These are phyloP conservation scores for Cucurbita ficifolia DNA, from an alignment of 306 rosid species.

Conservation along the genomic window DNA sequence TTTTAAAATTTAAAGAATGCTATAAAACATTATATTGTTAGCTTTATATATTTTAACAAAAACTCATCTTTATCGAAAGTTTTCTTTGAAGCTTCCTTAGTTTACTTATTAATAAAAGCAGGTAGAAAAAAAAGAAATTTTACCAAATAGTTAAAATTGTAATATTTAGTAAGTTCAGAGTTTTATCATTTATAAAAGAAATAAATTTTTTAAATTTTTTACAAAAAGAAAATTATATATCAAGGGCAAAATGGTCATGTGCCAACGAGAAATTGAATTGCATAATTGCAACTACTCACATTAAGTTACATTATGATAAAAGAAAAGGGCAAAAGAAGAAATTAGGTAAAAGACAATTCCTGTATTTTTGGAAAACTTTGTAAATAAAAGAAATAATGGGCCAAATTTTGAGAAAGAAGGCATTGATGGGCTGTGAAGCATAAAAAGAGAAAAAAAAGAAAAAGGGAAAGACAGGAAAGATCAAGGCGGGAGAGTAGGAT, in stretches of 20 bases:
- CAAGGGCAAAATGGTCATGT: not conserved
- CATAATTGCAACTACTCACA: not conserved
- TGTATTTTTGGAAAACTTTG: not conserved
- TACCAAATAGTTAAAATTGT: too few relatives aligned
- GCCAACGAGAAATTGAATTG: not conserved
- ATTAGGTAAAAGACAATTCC: not conserved
- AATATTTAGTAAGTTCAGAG: too few relatives aligned
- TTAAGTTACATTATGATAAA: not conserved
- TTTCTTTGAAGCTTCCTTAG: too few relatives aligned
- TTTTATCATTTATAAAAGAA: too few relatives aligned
- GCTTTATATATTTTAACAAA: too few relatives aligned
- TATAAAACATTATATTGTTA: too few relatives aligned
- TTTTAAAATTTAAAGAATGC: too few relatives aligned
- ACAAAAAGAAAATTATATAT: not conserved
- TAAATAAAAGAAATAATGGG: not conserved
- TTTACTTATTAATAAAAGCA: too few relatives aligned
- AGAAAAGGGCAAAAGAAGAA: not conserved
- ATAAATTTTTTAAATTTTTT: too few relatives aligned
- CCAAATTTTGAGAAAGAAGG: not conserved
- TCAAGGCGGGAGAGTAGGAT: constrained; percentile 3
- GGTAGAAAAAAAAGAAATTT: too few relatives aligned
- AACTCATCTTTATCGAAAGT: too few relatives aligned
- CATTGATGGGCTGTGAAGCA: not conserved
- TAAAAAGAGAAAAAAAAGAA: not conserved
- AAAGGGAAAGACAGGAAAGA: not conserved